Conservation (phyloP, 441 rosid genomes). For the Euphorbia celastroides region DNA sequence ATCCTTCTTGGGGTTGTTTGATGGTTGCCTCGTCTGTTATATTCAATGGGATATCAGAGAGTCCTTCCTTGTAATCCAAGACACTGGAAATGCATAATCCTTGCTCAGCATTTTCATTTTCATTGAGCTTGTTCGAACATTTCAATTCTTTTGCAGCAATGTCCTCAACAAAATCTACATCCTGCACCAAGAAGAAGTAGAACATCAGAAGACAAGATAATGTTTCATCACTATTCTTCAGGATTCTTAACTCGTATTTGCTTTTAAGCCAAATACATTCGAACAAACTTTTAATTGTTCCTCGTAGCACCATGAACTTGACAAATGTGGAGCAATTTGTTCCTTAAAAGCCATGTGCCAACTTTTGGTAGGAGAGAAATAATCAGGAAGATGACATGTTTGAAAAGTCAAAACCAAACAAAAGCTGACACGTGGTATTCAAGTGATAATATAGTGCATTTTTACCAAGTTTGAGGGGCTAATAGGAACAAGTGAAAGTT, state of each 20-base stretch:
- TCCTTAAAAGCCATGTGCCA: no score
- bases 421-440: no score
- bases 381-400: no score
- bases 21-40: constrained; percentile 16
- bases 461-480: no score
- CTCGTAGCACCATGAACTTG: no score
- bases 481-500: no score
- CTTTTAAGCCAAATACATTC: constrained; percentile 23
- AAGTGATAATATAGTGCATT: no score
- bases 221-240: constrained; percentile 14
- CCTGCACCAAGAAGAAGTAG: constrained; percentile 28
- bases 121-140: constrained; percentile 19
- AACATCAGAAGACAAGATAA: constrained; percentile 1
- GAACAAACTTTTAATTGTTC: no score
- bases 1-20: constrained; percentile 24
- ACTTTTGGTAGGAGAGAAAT: no score
- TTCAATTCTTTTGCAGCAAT: constrained; percentile 18
- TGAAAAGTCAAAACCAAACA: no score
- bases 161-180: constrained; percentile 20
- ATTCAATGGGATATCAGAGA: constrained; percentile 25
- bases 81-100: constrained; percentile 19
- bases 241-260: constrained; percentile 16
- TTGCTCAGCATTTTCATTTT: constrained; percentile 18
- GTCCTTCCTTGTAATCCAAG: constrained; percentile 4
- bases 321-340: no score